Conservation (phyloP, 2,329 filamentous ascomycete genomes). For the Furcasterigmium sp. region DNA sequence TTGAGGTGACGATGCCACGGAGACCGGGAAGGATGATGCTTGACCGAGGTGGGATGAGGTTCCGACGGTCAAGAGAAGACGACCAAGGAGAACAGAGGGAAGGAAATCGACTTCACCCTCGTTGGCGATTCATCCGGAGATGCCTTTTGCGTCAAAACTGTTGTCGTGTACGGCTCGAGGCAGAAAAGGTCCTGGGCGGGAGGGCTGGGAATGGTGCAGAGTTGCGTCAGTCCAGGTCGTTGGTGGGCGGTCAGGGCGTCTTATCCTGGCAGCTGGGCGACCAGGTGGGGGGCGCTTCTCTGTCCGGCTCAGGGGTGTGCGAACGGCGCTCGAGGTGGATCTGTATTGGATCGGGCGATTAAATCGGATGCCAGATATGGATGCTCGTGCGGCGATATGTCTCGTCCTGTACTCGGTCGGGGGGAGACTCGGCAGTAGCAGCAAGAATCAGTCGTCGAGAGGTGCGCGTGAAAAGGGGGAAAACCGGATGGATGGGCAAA, state of each 20-base stretch:
- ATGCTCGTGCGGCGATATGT: too few relatives aligned
- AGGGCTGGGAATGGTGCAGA: constrained; percentile 1
- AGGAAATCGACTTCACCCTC: background rate
- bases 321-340: too few relatives aligned
- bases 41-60: background rate
- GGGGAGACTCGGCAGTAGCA: too few relatives aligned
- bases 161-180: background rate
- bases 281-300: background rate
- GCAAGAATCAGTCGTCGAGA: too few relatives aligned
- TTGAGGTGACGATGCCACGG: background rate
- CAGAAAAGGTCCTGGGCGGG: background rate
- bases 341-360: too few relatives aligned
- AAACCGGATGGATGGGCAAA: constrained; percentile 1
- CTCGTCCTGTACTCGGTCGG: too few relatives aligned
- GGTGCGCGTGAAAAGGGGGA: background rate
- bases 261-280: background rate
- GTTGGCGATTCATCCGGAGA: constrained; percentile 10
- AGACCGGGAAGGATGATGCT: background rate
- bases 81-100: constrained; percentile 2
- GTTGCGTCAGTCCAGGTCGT: constrained; percentile 2
- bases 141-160: background rate
- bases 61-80: background rate
- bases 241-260: background rate
- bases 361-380: background rate
- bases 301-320: too few relatives aligned